phyloP scores from a whole-genome alignment of 106 monocot genomes.

The Agapanthus africanus region DNA sequence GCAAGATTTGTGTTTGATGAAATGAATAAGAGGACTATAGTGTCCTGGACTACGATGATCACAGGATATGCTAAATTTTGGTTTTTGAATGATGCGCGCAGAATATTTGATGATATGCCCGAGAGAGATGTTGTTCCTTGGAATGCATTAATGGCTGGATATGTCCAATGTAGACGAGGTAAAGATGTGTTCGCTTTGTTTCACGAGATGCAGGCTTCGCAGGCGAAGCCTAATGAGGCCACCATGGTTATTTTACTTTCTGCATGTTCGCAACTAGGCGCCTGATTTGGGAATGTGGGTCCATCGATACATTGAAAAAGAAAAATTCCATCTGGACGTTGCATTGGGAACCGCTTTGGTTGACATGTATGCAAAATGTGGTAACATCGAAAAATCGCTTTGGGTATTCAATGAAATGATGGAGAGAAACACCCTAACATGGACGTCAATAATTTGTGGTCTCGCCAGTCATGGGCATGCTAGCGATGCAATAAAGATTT shows the following conservation, averaged over 20 bases:
- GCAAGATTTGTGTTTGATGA: constrained; percentile 31
- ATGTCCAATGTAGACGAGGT: constrained; percentile 21
- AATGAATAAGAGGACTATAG: constrained; percentile 21
- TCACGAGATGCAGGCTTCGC: constrained; percentile 39
- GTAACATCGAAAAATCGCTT: constrained; percentile 29
- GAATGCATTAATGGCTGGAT: constrained; percentile 58
- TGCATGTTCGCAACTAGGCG: constrained; percentile 40
- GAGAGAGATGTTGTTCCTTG: constrained; percentile 45
- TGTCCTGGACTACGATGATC: constrained; percentile 62
- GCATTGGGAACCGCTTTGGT: constrained; percentile 44
- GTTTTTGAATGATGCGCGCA: constrained; percentile 22
- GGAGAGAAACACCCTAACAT: constrained; percentile 35
- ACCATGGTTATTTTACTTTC: constrained; percentile 43
- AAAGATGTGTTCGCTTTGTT: constrained; percentile 43
- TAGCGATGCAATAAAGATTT: constrained; percentile 29
- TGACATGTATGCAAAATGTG: constrained; percentile 64
- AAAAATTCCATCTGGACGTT: constrained; percentile 14
- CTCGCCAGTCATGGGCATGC: constrained; percentile 44
- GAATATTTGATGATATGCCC: constrained; percentile 45
- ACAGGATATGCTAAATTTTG: constrained; percentile 42
- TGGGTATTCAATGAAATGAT: constrained; percentile 28
- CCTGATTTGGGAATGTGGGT: constrained; percentile 42
- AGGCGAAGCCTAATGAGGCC: constrained; percentile 29
- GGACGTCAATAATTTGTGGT: constrained; percentile 52
- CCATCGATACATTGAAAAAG: constrained; percentile 31